Evolutionary conservation across 2,329 filamentous ascomycete species (phyloP), one percentile per base, ranked within the genome.

Genomic region (Aspergillus sclerotialis): DNA sequence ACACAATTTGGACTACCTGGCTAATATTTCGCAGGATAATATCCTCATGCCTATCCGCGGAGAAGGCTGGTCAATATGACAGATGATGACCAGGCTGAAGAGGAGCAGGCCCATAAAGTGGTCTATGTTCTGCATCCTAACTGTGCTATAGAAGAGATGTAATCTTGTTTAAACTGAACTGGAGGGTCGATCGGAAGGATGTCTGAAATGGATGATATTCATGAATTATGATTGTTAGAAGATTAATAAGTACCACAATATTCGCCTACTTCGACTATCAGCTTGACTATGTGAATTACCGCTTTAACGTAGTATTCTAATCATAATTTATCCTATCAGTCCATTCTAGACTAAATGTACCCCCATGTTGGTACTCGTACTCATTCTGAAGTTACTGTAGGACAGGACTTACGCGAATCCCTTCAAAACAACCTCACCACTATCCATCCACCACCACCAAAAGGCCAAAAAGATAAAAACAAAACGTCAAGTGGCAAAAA

Each of bases 101-200:
- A 44, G 25, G 45, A 53, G 12, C 40, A 55, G 33, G 60, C 55
- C 48, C 65, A 46, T 55, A 73, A 44, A 64, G 69, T 84, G 4
- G 75, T 92, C 33, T 98, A 95, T 57, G 84, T 95, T 16, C 58
- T 98, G 47, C 92, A 98, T 66, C 92, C 92, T 38, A 96, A 96
- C 65, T 94, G 86, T 56, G 85, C 84, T 0, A 72, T 93, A 7
- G 89, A 94, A 37, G 63, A 65, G 38, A 53, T 63, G 47, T 52
- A 36, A 48, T 42, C 30, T 38, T 35, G 14, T 41, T 30, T 29
- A 32, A 33, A n/a, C 35, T 30, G 16, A 33, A n/a, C 33, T 38
- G 28, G 15, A 30, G 38, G 37, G 35, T 44, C 33, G 37, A 12
- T 15, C 19, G 28, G 7, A 13, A 32, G 21, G 26, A 23, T 32